Evolutionary conservation across 1,284 basidiomycete genomes (phyloP).

Genomic region (Naganishia cerealis): DNA sequence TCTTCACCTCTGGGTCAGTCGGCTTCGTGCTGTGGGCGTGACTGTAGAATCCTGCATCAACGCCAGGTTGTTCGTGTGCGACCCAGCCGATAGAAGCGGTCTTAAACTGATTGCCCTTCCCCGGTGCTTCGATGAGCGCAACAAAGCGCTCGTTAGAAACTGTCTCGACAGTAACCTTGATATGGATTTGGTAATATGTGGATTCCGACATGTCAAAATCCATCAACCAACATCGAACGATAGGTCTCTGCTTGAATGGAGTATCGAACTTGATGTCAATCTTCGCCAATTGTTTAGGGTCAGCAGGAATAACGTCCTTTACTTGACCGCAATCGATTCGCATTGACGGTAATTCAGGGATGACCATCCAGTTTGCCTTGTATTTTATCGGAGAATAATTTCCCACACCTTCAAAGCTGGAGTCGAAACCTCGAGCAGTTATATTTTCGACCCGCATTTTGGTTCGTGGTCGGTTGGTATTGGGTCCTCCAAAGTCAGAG

Average conservation of each 20-base stretch:
- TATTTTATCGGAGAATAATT: neutral
- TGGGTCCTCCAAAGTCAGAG: neutral
- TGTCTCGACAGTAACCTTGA: neutral
- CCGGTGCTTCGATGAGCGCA: neutral
- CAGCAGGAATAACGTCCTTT: neutral
- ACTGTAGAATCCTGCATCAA: neutral
- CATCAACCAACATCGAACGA: neutral
- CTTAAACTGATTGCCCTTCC: neutral
- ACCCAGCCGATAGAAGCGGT: neutral
- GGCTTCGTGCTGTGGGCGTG: neutral
- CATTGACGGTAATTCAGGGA: neutral
- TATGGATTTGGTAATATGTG: neutral
- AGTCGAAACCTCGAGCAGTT: neutral
- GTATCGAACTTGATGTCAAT: conserved; percentile 3
- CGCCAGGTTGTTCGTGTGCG: neutral
- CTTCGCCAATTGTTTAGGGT: neutral
- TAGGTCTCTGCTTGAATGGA: neutral
- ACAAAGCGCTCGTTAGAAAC: neutral
- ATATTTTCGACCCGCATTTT: neutral
- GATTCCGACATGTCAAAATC: neutral
- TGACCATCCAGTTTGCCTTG: neutral
- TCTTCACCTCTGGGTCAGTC: neutral
- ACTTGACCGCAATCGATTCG: neutral
- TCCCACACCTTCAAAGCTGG: neutral
- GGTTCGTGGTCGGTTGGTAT: neutral